phyloP scores from a whole-genome alignment of 108 stramenopile genomes.

The Nitzschia putrida region DNA sequence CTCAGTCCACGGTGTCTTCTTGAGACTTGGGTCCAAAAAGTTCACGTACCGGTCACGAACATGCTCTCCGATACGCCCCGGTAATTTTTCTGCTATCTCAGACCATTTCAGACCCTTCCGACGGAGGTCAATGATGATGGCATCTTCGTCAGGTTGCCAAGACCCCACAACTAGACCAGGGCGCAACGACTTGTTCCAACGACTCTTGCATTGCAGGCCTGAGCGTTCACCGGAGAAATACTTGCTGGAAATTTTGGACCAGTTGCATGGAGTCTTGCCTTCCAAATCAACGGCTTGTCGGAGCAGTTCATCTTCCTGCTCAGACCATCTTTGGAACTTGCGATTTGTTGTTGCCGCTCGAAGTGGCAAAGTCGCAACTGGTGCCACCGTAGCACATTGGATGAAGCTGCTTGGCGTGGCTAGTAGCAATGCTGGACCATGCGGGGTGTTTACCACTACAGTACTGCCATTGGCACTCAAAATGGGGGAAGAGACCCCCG shows the following conservation, averaged over 20 bases:
- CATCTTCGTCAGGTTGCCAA: slow-evolving; percentile 81
- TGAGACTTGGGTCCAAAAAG: slow-evolving; percentile 85
- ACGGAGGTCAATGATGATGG: slow-evolving; percentile 55
- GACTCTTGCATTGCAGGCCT: slow-evolving; percentile 86
- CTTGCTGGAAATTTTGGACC: slow-evolving; percentile 30
- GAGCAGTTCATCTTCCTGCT: slow-evolving; percentile 38
- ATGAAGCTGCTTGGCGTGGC: background rate
- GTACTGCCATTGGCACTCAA: background rate
- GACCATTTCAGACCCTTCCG: slow-evolving; percentile 53
- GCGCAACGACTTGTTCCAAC: slow-evolving; percentile 87
- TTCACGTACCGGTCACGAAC: slow-evolving; percentile 94
- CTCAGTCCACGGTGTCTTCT: slow-evolving; percentile 78
- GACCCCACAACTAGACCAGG: slow-evolving; percentile 88
- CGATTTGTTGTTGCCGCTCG: background rate
- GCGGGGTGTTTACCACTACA: slow-evolving; percentile 6
- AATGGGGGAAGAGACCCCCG: background rate
- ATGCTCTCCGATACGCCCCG: slow-evolving; percentile 93
- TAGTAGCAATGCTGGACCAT: slow-evolving; percentile 15
- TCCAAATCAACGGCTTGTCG: slow-evolving; percentile 18
- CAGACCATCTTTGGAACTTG: slow-evolving; percentile 40
- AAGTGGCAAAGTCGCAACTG: background rate
- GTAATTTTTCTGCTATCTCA: slow-evolving; percentile 72
- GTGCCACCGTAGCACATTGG: background rate
- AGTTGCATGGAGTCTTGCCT: slow-evolving; percentile 9
- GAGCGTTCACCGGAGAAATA: slow-evolving; percentile 53